Evolutionary conservation across 106 monocot species (phyloP).

Genomic region (Allium cepa): DNA sequence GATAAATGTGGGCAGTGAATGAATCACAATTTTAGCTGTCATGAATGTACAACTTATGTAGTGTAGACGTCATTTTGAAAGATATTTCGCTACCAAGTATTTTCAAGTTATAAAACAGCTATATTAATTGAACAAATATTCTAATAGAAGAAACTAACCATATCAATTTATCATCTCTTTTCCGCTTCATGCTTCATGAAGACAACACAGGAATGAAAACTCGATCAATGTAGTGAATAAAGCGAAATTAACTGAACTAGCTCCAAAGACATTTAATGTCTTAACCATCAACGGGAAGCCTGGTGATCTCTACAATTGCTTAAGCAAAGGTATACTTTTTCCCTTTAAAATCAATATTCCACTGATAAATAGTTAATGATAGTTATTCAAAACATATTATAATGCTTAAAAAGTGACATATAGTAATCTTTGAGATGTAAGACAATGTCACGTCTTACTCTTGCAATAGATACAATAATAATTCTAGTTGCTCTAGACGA

Average conservation of each 20-base stretch:
- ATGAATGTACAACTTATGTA: no score
- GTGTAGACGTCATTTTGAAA: no score
- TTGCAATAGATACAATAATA: constrained; percentile 23
- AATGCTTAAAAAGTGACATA: not conserved
- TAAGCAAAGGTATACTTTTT: constrained; percentile 29
- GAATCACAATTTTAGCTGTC: no score
- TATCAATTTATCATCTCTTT: no score
- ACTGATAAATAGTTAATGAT: not conserved
- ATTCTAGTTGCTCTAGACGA: constrained; percentile 39
- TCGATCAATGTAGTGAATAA: constrained; percentile 30
- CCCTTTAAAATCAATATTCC: not conserved
- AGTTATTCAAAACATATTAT: not conserved
- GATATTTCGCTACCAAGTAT: no score
- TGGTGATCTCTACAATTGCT: constrained; percentile 61
- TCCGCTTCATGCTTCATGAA: no score
- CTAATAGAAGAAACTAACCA: no score
- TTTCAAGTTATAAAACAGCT: no score
- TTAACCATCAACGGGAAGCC: constrained; percentile 72
- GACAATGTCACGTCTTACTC: not conserved
- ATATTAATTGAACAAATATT: no score
- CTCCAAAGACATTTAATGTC: constrained; percentile 45
- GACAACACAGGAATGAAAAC: constrained; percentile 45
- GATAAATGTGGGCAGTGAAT: no score
- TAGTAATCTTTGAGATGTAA: not conserved
- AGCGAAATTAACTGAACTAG: constrained; percentile 19